phyloP scores from a whole-genome alignment of 495 filamentous ascomycete species.

The Podospora pseudocomata region DNA sequence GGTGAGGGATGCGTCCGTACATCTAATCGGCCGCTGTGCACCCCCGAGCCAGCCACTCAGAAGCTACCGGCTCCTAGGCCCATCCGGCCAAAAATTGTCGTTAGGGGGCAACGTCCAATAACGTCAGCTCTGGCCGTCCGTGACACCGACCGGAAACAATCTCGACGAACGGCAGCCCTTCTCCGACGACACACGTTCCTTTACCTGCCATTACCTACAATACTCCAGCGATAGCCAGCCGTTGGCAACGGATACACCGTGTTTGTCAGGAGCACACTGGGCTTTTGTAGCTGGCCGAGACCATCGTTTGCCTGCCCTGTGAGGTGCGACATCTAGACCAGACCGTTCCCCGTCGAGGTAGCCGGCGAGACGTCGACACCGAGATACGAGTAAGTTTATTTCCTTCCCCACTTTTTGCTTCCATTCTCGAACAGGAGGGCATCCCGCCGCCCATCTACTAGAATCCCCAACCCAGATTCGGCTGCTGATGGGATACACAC shows the following conservation, averaged over 20 bases:
- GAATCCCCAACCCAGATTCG: background rate
- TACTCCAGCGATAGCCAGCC: background rate
- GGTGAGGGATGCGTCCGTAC: background rate
- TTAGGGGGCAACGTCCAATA: conserved; percentile 26
- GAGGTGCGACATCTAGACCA: background rate
- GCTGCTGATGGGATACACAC: conserved; percentile 6
- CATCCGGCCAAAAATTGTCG: conserved; percentile 17
- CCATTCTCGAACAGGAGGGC: conserved; percentile 16
- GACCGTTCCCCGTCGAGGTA: conserved; percentile 9
- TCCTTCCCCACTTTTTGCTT: conserved; percentile 30
- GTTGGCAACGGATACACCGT: background rate
- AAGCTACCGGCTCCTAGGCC: background rate
- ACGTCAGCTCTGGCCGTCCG: conserved; percentile 27
- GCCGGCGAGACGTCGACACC: conserved; percentile 21
- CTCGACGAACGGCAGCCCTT: conserved; percentile 6
- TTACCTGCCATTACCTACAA: background rate
- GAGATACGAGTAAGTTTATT: conserved; percentile 29
- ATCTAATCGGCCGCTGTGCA: conserved; percentile 4
- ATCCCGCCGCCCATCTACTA: conserved; percentile 8
- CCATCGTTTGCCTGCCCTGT: background rate
- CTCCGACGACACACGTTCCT: background rate
- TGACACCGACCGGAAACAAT: conserved; percentile 23
- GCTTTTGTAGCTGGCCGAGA: background rate
- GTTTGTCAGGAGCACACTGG: background rate
- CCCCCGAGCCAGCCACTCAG: background rate